Evolutionary conservation across 495 filamentous ascomycete species (phyloP).

Genomic region (Aspergillus haitiensis): DNA sequence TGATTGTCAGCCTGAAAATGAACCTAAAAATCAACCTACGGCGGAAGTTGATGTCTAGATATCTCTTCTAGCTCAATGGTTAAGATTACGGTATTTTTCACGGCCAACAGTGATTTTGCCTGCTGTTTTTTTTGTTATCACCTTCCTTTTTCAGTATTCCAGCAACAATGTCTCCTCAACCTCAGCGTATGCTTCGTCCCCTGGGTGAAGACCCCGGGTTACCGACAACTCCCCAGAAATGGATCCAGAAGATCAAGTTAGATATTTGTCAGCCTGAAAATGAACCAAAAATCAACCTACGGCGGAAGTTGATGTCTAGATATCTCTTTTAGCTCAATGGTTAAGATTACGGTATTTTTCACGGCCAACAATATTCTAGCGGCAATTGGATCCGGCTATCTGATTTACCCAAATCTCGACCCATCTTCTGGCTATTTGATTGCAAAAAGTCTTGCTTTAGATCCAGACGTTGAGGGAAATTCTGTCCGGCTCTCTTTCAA

Average conservation of each 20-base stretch:
- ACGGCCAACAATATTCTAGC: too few relatives aligned
- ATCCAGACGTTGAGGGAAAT: neutral
- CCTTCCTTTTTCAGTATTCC: neutral
- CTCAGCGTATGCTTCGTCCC: neutral
- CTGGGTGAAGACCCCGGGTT: neutral
- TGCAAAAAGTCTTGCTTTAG: neutral
- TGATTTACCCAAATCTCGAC: neutral
- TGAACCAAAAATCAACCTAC: too few relatives aligned
- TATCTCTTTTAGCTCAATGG: too few relatives aligned
- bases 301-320: too few relatives aligned
- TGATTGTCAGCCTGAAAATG: too few relatives aligned
- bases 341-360: too few relatives aligned
- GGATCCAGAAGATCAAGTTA: neutral
- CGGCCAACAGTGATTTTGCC: conserved; percentile 1
- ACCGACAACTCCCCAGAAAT: neutral
- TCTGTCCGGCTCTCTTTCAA: neutral
- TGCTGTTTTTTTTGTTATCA: conserved; percentile 1
- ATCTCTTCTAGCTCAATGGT: too few relatives aligned
- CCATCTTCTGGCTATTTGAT: neutral
- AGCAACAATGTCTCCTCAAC: neutral
- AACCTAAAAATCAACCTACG: too few relatives aligned
- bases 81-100: too few relatives aligned
- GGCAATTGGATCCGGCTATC: neutral
- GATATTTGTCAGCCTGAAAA: too few relatives aligned
- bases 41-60: too few relatives aligned